phyloP scores from a whole-genome alignment of 1,284 basidiomycete species.

The Marasmius sp. region DNA sequence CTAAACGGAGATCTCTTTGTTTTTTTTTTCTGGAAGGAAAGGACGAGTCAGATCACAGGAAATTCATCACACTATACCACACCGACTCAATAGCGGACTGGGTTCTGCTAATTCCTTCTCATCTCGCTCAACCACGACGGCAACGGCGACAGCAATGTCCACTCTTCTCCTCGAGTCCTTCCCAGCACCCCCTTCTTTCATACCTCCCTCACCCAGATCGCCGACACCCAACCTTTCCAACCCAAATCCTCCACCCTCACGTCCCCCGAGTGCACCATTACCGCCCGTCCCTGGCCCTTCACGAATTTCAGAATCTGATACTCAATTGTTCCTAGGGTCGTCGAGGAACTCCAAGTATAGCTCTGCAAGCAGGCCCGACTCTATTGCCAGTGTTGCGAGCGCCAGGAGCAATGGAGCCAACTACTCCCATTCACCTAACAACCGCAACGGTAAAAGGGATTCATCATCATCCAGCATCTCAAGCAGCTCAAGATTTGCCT shows the following conservation, averaged over 20 bases:
- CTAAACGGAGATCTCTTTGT: not conserved
- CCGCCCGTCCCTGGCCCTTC: conserved; percentile 20
- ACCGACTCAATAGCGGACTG: too few species aligned
- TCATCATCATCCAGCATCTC: not conserved
- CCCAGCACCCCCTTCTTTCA: conserved; percentile 4
- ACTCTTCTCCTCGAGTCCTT: not conserved
- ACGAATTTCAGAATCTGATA: conserved; percentile 12
- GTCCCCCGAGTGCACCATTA: conserved; percentile 15
- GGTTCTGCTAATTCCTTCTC: not conserved
- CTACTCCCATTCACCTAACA: not conserved
- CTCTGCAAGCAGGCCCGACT: conserved; percentile 1
- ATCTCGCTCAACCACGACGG: not conserved
- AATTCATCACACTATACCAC: too few species aligned
- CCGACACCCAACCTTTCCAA: not conserved
- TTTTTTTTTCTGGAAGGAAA: not conserved
- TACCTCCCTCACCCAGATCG: not conserved
- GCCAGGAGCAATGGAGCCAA: not conserved
- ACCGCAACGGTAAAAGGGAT: not conserved
- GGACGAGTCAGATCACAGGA: not conserved
- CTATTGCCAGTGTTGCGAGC: conserved; percentile 4
- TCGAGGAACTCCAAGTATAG: conserved; percentile 1
- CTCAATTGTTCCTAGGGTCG: conserved; percentile 10
- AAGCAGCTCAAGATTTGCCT: not conserved
- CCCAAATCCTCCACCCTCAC: conserved; percentile 15
- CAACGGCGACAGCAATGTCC: not conserved